Evolutionary conservation across 140 eudicot species (phyloP), one percentile per base, ranked within the genome.

Genomic region (Stevia rebaudiana): DNA sequence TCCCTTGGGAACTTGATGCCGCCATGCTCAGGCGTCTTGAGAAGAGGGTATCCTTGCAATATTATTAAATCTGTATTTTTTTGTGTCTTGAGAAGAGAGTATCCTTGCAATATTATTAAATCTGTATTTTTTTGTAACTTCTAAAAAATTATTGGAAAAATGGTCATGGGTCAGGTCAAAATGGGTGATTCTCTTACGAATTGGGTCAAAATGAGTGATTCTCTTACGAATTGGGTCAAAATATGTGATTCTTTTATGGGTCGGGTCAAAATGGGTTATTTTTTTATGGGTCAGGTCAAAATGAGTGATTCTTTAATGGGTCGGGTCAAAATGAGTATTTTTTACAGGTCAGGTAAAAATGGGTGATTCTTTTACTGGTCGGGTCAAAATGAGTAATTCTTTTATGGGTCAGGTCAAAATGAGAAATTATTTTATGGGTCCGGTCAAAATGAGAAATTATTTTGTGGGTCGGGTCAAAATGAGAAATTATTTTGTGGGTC

Each of bases 21-120:
- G 99, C 99, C 61, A 89, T 94, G 99, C 85, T 94, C 19, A 87
- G 99, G 63, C 99, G 97, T 70, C 99, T 94, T 71, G 99, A 94
- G 81, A 88, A 94, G 78, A 82, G 99, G 73, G 97, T 94, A 81
- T 81, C 79, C 83, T 74, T 39, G 24, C 54, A 12, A 9, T 43
- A 16, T 55, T 36, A 46, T 49, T 6, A 55, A 62, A 40, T 44
- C 11, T 15, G 30, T 49, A 17, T 54, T 8, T 23, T 63, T 44
- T 2, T 28, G 22, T 19, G 17, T 31, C n/a, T n/a, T n/a, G n/a
- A n/a, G 81, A 88, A 94, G 78, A 82, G 99, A 75, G 97, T 94
- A 81, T 81, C 79, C 83, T 74, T 39, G 24, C 54, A 12, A 9
- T 43, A 16, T 55, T 36, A 46, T 49, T 6, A 55, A 62, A 40